Base-by-base conservation (phyloP, 2,329 filamentous ascomycete genomes). In the Juglanconis oblonga region DNA sequence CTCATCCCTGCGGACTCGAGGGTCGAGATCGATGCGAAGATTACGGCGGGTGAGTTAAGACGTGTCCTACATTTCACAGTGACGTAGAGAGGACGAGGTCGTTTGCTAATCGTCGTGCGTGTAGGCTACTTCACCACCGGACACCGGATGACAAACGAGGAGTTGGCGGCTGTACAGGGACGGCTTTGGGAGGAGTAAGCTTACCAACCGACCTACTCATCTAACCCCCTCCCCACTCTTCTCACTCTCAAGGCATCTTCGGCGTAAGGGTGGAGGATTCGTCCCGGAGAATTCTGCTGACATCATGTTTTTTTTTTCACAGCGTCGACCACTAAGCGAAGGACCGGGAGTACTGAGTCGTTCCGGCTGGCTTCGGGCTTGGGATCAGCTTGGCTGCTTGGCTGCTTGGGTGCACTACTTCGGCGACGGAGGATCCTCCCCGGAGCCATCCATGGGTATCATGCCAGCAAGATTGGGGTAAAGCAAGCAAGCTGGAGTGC, bases 21-120 rank as follows among this genome's bases (percentile, higher is more conserved):
- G 66, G 95, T 98, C n/a, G 95, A 99, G 75, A 99, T 98, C 70
- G 95, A 98, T 75, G 95, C 95, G 61, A 98, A 98, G 80, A 97
- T 98, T 72, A 95, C 94, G 68, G 92, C 94, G 62, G 95, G 90
- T 92, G 77, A 76, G 86, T 77, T 58, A 38, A 44, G 44, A 52
- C 54, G 38, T 14, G 10, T 36, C 11, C 13, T 11, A n/a, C 33
- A 6, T 6, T 40, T 29, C 52, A 7, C 31, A 36, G 7, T 9
- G 33, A 32, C n/a, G 33, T 31, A 9, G 17, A 52, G 49, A 31
- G 14, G 36, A 14, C 24, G n/a, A 10, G 11, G 33, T 2, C n/a
- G 6, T 33, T 38, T 53, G 45, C 55, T 63, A 51, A 63, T 49
- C 38, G 29, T 58, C 58, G 4, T 53, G 57, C 48, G 61, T 54